These are phyloP conservation scores for Chenopodium formosanum DNA, from an alignment of 148 eudicot genomes.

Conservation along the genomic window DNA sequence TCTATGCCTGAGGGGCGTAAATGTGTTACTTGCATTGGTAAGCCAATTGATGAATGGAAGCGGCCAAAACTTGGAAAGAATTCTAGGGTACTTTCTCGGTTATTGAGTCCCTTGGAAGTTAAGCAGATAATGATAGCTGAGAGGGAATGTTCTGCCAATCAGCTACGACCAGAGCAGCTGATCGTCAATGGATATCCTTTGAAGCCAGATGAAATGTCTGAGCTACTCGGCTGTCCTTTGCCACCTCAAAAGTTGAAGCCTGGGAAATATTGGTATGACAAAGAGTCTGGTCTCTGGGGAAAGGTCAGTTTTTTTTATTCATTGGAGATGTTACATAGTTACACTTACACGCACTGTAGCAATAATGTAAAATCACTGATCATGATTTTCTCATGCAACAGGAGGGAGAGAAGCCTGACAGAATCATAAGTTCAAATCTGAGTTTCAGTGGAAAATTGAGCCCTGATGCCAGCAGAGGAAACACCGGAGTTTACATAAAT, in stretches of 20 bases:
- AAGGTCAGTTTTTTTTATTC: slow-evolving; percentile 48
- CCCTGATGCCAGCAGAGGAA: slow-evolving; percentile 85
- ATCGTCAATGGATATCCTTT: slow-evolving; percentile 74
- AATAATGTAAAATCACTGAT: slow-evolving; percentile 7
- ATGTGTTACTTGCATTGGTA: slow-evolving; percentile 91
- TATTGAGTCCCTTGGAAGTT: slow-evolving; percentile 89
- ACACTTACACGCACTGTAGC: neutral
- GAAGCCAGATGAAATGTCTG: slow-evolving; percentile 93
- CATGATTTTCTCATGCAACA: slow-evolving; percentile 39
- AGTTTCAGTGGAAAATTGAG: slow-evolving; percentile 83
- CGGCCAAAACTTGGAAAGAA: slow-evolving; percentile 71
- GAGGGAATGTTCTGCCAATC: slow-evolving; percentile 94
- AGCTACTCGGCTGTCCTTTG: slow-evolving; percentile 77
- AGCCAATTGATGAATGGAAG: slow-evolving; percentile 80
- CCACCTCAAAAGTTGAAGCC: slow-evolving; percentile 90
- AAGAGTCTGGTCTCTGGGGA: slow-evolving; percentile 96
- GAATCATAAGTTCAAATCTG: slow-evolving; percentile 78
- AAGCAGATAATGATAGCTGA: slow-evolving; percentile 97
- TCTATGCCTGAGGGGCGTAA: slow-evolving; percentile 99
- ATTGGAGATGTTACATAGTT: neutral
- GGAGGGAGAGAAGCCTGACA: slow-evolving; percentile 95
- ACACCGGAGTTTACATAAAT: slow-evolving; percentile 88
- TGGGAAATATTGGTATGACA: slow-evolving; percentile 93
- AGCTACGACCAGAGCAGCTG: slow-evolving; percentile 94
- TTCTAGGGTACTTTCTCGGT: slow-evolving; percentile 71